Evolutionary conservation across 805 yeast species (phyloP).

Genomic region (Candida nanaspora): DNA sequence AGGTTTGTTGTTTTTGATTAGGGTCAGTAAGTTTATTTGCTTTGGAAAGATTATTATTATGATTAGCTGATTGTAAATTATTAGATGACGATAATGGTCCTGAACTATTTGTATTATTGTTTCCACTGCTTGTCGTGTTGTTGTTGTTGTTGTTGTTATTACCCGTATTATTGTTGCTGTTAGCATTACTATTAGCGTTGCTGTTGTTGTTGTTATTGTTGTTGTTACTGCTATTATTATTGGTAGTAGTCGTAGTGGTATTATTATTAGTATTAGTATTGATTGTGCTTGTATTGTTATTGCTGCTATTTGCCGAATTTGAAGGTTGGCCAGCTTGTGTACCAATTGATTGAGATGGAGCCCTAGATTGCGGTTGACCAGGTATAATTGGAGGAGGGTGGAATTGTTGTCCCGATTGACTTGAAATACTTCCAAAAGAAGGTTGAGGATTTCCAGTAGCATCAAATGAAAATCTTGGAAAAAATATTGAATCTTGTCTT

Average conservation of each 20-base stretch:
- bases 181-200: not conserved
- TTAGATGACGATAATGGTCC: not conserved
- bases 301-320: too few relatives aligned
- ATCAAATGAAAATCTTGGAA: conserved; percentile 24
- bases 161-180: not conserved
- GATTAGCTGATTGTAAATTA: too few relatives aligned
- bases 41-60: too few relatives aligned
- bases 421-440: conserved; percentile 9
- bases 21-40: too few relatives aligned
- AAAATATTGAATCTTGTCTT: conserved; percentile 22
- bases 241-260: not conserved
- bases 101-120: too few relatives aligned
- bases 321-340: too few relatives aligned
- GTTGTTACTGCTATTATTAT: not conserved
- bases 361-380: not conserved
- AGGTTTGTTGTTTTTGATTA: not conserved
- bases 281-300: too few relatives aligned
- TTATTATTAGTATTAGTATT: too few relatives aligned
- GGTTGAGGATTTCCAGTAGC: conserved; percentile 8
- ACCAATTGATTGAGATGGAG: not conserved
- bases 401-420: not conserved
- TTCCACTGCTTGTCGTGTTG: too few relatives aligned
- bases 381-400: not conserved
- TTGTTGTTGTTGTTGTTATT: too few relatives aligned
- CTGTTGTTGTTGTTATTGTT: not conserved